Percentiles rank a stretch among this genome's conserved stretches.
These are phyloP conservation scores for Reutealis trisperma DNA, from an alignment of 345 rosid genomes.

Conservation along the genomic window DNA sequence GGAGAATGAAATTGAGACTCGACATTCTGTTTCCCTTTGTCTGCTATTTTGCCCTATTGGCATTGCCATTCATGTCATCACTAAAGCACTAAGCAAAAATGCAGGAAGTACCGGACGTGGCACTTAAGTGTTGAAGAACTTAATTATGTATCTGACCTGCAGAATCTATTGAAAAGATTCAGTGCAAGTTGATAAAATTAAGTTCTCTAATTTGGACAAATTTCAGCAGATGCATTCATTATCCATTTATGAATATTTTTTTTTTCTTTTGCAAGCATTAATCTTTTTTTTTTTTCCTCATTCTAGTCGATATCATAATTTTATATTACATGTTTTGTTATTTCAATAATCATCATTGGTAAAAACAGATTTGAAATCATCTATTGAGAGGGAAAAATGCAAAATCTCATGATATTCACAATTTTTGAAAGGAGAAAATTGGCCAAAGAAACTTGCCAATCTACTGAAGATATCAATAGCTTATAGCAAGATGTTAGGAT, in stretches of 20 bases:
- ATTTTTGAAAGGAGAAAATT: no score
- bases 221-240: not conserved
- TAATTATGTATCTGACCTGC: not conserved
- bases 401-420: no score
- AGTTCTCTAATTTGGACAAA: not conserved
- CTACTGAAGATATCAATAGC: no score
- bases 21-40: conserved; percentile 90
- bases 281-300: not conserved
- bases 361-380: no score
- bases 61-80: conserved; percentile 59
- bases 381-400: no score
- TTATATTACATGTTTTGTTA: not conserved
- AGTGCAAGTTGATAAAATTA: not conserved
- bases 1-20: conserved; percentile 72
- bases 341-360: no score
- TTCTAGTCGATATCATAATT: not conserved
- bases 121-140: not conserved
- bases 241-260: not conserved
- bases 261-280: not conserved
- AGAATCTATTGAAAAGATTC: not conserved
- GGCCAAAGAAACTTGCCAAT: no score
- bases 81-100: conserved; percentile 57
- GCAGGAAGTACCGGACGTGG: conserved; percentile 23
- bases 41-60: conserved; percentile 88
- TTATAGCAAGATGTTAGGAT: no score